These are phyloP conservation scores for Citropsis articulata DNA, from an alignment of 345 rosid species.

Conservation along the genomic window DNA sequence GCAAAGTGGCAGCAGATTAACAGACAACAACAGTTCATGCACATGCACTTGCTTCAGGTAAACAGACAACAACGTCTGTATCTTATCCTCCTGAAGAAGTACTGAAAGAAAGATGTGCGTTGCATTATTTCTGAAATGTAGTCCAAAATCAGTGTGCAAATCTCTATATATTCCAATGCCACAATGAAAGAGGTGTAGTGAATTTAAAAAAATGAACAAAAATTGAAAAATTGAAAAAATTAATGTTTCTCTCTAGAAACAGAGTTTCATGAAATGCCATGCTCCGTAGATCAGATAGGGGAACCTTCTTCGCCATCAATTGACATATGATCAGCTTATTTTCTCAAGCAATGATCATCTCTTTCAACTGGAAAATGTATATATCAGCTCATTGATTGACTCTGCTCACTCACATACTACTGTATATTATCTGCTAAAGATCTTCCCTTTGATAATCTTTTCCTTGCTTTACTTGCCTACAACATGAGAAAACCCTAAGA, in stretches of 20 bases:
- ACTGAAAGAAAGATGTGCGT: neutral
- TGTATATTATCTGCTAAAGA: neutral
- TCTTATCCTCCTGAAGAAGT: neutral
- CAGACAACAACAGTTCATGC: no score
- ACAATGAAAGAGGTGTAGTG: neutral
- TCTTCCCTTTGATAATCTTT: conserved; percentile 19
- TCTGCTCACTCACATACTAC: neutral
- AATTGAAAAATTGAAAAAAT: no score
- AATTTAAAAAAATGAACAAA: no score
- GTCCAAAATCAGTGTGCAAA: neutral
- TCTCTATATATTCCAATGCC: neutral
- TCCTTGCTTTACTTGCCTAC: conserved; percentile 49
- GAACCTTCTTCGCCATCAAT: neutral
- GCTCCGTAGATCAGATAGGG: neutral
- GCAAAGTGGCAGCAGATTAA: no score
- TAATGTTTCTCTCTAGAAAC: neutral
- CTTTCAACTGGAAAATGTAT: neutral
- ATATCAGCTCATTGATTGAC: neutral
- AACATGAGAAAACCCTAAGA: neutral
- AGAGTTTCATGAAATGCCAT: neutral
- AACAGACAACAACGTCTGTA: neutral
- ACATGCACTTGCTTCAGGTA: no score
- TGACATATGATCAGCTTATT: neutral
- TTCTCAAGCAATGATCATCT: neutral
- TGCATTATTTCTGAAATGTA: neutral